Evolutionary conservation across 2,329 filamentous ascomycete genomes (phyloP), one percentile per base, ranked within the genome.

Genomic region (Zymoseptoria ardabiliae): DNA sequence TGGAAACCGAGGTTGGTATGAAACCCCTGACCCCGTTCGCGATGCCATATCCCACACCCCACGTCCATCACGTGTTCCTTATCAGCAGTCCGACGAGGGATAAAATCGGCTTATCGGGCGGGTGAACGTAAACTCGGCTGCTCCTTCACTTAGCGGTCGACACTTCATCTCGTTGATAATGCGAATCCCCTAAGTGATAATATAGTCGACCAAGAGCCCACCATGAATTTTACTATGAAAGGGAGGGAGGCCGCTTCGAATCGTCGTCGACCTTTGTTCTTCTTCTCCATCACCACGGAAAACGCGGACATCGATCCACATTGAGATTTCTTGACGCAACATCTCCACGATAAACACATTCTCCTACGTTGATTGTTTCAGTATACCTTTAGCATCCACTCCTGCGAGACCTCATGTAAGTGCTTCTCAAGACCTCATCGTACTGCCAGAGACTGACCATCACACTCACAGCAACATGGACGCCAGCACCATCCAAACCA

Each of bases 401-500:
- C 17, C 35, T 45, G 7, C 35, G 17, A 45, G 35, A 45, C 17
- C 35, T 45, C 35, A 45, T 45, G 35, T 45, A 13, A n/a, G 35
- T 45, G 4, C 5, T 13, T n/a, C 17, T 45, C 35, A 17, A 45
- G 4, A 17, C 17, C 35, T 45, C 35, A 17, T 5, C 35, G 17
- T 41, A 5, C 35, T n/a, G 17, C 35, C 28, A 17, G 2, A 45
- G 5, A 45, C 35, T 45, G 17, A 49, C 10, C 20, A 54, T 17
- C 48, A 21, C 23, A 21, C 5, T 21, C 7, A 22, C 28, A 23
- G 7, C 51, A 56, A 25, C 45, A 74, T 75, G 73, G 72, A 74
- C 58, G 82, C 84, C 30, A 80, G 84, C 3, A 83, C 82, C 6
- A 80, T 86, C 62, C 72, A 78, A 54, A 81, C 84, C 61, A 91